These are phyloP conservation scores for Hepatocystis sp. DNA, from an alignment of 169 alveolate species.

Conservation along the genomic window DNA sequence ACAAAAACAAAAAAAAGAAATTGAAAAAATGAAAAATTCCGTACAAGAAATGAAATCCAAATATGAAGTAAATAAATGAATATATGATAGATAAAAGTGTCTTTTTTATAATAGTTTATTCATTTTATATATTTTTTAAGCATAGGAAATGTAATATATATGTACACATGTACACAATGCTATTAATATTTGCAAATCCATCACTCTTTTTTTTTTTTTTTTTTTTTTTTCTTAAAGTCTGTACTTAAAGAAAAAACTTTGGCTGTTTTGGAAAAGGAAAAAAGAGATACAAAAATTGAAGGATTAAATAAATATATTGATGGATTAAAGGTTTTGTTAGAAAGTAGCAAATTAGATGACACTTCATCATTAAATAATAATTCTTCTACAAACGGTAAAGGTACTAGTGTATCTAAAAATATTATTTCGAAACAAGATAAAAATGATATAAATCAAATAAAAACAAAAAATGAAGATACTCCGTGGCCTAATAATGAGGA, in stretches of 20 bases:
- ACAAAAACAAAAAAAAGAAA: conserved; percentile 67
- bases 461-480: conserved; percentile 54
- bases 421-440: conserved; percentile 33
- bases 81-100: conserved; percentile 2
- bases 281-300: conserved; percentile 62
- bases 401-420: conserved; percentile 15
- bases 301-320: conserved; percentile 70
- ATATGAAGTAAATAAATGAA: conserved; percentile 41
- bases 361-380: conserved; percentile 6
- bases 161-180: conserved; percentile 1
- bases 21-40: conserved; percentile 57
- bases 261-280: conserved; percentile 55
- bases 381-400: conserved; percentile 18
- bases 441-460: conserved; percentile 43
- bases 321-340: conserved; percentile 46
- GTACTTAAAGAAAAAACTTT: conserved; percentile 63
- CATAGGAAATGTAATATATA: too few species aligned
- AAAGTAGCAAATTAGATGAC: conserved; percentile 33
- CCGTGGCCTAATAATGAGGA: conserved; percentile 73
- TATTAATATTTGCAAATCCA: conserved; percentile 7
- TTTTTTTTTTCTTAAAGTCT: too few species aligned
- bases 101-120: too few species aligned
- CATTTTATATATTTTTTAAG: too few species aligned
- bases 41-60: conserved; percentile 51
- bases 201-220: conserved; percentile 17